Evolutionary conservation across 2,329 filamentous ascomycete species (phyloP).

Genomic region (Hyphodiscus sp.): DNA sequence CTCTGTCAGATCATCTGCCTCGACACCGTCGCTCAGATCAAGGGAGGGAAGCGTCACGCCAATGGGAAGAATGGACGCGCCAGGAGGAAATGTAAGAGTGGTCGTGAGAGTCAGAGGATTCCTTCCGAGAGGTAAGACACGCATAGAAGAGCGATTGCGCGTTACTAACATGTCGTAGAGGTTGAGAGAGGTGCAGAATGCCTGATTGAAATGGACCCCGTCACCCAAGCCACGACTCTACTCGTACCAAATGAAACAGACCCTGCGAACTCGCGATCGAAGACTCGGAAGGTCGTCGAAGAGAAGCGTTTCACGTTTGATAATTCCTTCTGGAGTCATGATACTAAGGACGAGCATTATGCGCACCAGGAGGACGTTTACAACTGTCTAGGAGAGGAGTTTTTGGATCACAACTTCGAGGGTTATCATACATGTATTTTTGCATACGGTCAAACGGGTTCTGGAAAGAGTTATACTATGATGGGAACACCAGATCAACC

Average conservation of each 20-base stretch:
- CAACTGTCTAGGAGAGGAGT: slow-evolving; percentile 88
- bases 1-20: slow-evolving; percentile 59
- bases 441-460: slow-evolving; percentile 95
- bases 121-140: slow-evolving; percentile 62
- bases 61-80: slow-evolving; percentile 46
- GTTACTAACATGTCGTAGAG: slow-evolving; percentile 49
- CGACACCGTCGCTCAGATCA: slow-evolving; percentile 70
- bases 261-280: slow-evolving; percentile 49
- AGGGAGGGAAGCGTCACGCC: slow-evolving; percentile 60
- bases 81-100: slow-evolving; percentile 73
- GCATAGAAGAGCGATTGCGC: slow-evolving; percentile 5
- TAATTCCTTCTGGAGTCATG: slow-evolving; percentile 96
- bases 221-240: slow-evolving; percentile 77
- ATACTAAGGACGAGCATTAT: slow-evolving; percentile 73
- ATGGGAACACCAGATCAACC: slow-evolving; percentile 86
- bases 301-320: slow-evolving; percentile 95
- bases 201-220: slow-evolving; percentile 85
- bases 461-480: slow-evolving; percentile 96
- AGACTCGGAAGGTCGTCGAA: slow-evolving; percentile 68
- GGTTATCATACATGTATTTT: slow-evolving; percentile 99
- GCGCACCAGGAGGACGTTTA: slow-evolving; percentile 91
- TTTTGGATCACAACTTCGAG: slow-evolving; percentile 98
- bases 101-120: slow-evolving; percentile 77
- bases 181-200: slow-evolving; percentile 74
- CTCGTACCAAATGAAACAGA: slow-evolving; percentile 57